These are phyloP conservation scores for Pseudozyma sp. DNA, from an alignment of 1,284 basidiomycete genomes.

Conservation along the genomic window DNA sequence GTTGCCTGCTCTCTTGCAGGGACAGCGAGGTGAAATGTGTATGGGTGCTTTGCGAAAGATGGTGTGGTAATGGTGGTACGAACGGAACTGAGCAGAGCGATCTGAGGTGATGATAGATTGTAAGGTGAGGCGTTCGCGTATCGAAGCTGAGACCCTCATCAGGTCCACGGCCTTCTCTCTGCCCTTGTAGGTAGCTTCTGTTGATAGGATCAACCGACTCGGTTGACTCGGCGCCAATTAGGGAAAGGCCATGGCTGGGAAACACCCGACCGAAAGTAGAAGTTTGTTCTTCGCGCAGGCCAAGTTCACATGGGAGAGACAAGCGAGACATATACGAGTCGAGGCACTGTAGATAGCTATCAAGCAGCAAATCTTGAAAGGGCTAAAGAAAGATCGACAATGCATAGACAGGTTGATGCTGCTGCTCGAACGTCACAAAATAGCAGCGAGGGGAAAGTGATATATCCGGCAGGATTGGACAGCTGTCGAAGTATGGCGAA, in stretches of 20 bases:
- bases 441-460: slow-evolving; percentile 13
- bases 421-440: too few relatives aligned
- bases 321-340: neutral
- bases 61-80: neutral
- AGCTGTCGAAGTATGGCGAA: slow-evolving; percentile 15
- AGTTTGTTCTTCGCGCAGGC: slow-evolving; percentile 9
- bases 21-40: neutral
- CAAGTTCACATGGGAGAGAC: neutral
- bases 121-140: too few relatives aligned
- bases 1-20: neutral
- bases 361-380: neutral
- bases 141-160: too few relatives aligned
- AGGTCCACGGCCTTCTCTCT: too few relatives aligned
- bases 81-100: too few relatives aligned
- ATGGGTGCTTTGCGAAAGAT: too few relatives aligned
- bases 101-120: too few relatives aligned
- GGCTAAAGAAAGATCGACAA: slow-evolving; percentile 11
- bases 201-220: too few relatives aligned
- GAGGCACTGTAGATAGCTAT: neutral
- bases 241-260: neutral
- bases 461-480: slow-evolving; percentile 39
- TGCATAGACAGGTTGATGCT: neutral
- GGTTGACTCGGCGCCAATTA: too few relatives aligned
- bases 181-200: too few relatives aligned
- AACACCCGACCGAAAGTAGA: slow-evolving; percentile 10